Evolutionary conservation across 352 stramenopile genomes (phyloP).

Genomic region (Phytopythium litorale): DNA sequence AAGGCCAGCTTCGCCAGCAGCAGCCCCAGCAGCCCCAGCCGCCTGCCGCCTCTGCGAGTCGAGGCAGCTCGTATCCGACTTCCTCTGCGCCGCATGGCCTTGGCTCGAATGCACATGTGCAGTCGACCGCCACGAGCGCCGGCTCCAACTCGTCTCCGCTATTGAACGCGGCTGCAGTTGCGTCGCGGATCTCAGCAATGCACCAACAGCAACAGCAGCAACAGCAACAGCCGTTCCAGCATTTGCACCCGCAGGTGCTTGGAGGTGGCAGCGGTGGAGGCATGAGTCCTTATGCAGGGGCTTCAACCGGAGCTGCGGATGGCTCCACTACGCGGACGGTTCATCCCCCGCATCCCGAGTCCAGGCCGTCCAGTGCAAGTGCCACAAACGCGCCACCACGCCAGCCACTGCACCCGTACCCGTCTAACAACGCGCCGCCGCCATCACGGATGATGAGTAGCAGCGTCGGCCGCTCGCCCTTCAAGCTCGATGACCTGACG

Average conservation of each 20-base stretch:
- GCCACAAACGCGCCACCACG: neutral
- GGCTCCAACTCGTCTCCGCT: neutral
- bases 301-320: neutral
- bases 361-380: neutral
- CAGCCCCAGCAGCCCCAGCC: conserved; percentile 16
- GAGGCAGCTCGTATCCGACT: neutral
- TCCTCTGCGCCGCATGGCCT: neutral
- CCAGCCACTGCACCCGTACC: conserved; percentile 14
- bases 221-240: conserved; percentile 11
- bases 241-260: conserved; percentile 6
- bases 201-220: conserved; percentile 18
- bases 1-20: conserved; percentile 1
- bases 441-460: conserved; percentile 42
- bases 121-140: neutral
- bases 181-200: conserved; percentile 26
- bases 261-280: neutral
- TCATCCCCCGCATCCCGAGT: neutral
- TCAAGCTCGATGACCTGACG: conserved; percentile 3
- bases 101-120: neutral
- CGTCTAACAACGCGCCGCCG: conserved; percentile 34
- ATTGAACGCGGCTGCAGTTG: conserved; percentile 7
- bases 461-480: conserved; percentile 8
- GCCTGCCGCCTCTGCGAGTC: no score
- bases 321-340: neutral
- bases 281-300: neutral